Conservation (phyloP, 1,284 basidiomycete genomes). For the Stygiomarasmius scandens region DNA sequence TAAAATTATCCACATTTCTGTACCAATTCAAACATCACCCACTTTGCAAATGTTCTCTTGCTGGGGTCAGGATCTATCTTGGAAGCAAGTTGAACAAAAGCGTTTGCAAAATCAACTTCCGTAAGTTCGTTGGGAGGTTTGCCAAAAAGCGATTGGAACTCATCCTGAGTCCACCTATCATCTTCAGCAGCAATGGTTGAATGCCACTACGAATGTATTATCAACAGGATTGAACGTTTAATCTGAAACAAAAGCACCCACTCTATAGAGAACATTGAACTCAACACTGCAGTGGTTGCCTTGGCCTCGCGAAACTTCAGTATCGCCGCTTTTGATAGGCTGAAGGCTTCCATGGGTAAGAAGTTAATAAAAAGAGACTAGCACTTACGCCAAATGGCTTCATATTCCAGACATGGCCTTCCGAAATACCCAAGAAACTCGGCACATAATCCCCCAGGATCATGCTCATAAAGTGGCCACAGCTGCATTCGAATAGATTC, state of each 20-base stretch:
- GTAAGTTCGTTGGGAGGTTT: constrained; percentile 35
- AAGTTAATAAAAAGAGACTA: not conserved
- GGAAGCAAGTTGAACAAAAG: constrained; percentile 24
- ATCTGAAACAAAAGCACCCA: constrained; percentile 20
- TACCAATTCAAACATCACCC: too few relatives aligned
- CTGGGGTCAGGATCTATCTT: constrained; percentile 29
- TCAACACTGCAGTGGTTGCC: constrained; percentile 56
- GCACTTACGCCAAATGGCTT: constrained; percentile 40
- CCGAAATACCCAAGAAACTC: constrained; percentile 48
- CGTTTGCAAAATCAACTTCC: constrained; percentile 28
- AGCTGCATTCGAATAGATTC: constrained; percentile 24
- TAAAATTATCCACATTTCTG: too few relatives aligned
- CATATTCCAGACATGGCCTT: constrained; percentile 47
- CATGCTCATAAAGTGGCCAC: constrained; percentile 46
- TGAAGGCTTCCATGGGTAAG: constrained; percentile 10
- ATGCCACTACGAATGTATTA: constrained; percentile 37
- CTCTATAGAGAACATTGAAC: constrained; percentile 56
- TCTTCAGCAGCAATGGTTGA: constrained; percentile 39
- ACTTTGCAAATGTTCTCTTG: constrained; percentile 39
- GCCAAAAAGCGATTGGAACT: constrained; percentile 36
- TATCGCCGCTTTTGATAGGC: constrained; percentile 33
- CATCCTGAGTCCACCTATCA: constrained; percentile 43
- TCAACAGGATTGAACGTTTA: constrained; percentile 6
- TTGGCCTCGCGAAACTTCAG: constrained; percentile 38
- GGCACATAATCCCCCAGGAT: constrained; percentile 52